Conservation (phyloP, 306 rosid genomes). For the Cucurbita moschata region DNA sequence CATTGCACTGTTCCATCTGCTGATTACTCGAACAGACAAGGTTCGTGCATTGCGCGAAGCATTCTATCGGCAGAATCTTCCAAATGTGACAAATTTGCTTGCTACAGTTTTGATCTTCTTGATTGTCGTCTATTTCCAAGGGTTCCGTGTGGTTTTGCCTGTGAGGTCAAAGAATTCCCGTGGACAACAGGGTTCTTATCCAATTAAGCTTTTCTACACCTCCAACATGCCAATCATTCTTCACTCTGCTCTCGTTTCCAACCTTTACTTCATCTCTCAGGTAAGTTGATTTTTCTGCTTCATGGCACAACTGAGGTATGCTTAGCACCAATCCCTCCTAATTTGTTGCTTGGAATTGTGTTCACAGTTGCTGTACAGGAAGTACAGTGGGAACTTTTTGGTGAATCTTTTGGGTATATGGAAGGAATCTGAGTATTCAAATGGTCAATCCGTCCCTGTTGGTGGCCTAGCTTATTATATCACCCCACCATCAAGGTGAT, state of each 20-base stretch:
- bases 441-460: conserved; percentile 8
- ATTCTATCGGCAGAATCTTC: conserved; percentile 46
- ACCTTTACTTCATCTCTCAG: conserved; percentile 39
- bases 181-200: conserved; percentile 42
- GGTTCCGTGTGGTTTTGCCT: conserved; percentile 41
- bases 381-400: conserved; percentile 10
- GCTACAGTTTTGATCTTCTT: conserved; percentile 43
- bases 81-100: conserved; percentile 41
- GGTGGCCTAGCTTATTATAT: conserved; percentile 18
- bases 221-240: conserved; percentile 56
- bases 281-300: background rate
- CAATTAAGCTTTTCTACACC: conserved; percentile 46
- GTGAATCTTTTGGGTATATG: conserved; percentile 14
- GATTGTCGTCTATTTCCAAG: conserved; percentile 43
- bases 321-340: background rate
- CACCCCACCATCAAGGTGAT: conserved; percentile 20
- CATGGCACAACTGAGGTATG: background rate
- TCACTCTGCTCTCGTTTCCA: conserved; percentile 43
- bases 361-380: conserved; percentile 17
- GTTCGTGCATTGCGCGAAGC: conserved; percentile 47
- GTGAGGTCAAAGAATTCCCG: conserved; percentile 46
- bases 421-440: conserved; percentile 20
- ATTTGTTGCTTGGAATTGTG: background rate
- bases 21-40: conserved; percentile 35
- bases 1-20: conserved; percentile 35